Evolutionary conservation across 371 early-diverging fungal genomes (phyloP), one percentile per base, ranked within the genome.

Genomic region (Entomophthora muscae): DNA sequence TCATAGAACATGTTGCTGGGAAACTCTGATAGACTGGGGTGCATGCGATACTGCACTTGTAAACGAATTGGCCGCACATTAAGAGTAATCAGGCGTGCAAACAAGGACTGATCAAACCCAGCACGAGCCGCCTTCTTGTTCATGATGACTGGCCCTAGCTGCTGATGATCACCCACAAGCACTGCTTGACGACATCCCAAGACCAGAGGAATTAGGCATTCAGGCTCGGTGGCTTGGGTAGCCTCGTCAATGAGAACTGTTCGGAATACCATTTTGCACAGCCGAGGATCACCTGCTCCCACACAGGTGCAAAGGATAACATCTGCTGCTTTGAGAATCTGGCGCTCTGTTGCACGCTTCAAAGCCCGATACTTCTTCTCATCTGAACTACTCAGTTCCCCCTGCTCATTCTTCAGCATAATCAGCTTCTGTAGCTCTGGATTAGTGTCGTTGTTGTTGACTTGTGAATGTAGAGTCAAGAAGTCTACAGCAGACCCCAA

Each of bases 1-100:
- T 97, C 97, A 71, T 99, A 99, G 68, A 99, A 98, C 89, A 93
- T 93, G 73, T 98, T 97, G 68, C 91, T 90, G 1, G 98, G 96
- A 70, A 97, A 99, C 71, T 92, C 95, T 3, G 93, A 93, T 13
- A 99, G 75, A 67, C 93, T 90, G 23, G 98, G 95, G 71, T 98
- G 95, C 98, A 98, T 98, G 71, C 99, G 95, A 69, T 99, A 99
- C 73, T 98, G 99, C 0, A 95, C 92, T 64, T 94, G 90, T 31
- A 98, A 80, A 32, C 97, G 88, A 68, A 93, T 89, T 27, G 98
- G 98, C 5, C 91, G 82, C 31, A 91, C 80, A 29, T 94, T 93
- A 13, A 96, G 78, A 53, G 90, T 82, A 55, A 98, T 86, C 30
- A 98, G 76, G 53, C 98, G 84, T 73, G 98, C 99, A 74, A 99